Evolutionary conservation across 176 grass and related monocot genomes (phyloP).

Genomic region (Oropetium thomaeum): DNA sequence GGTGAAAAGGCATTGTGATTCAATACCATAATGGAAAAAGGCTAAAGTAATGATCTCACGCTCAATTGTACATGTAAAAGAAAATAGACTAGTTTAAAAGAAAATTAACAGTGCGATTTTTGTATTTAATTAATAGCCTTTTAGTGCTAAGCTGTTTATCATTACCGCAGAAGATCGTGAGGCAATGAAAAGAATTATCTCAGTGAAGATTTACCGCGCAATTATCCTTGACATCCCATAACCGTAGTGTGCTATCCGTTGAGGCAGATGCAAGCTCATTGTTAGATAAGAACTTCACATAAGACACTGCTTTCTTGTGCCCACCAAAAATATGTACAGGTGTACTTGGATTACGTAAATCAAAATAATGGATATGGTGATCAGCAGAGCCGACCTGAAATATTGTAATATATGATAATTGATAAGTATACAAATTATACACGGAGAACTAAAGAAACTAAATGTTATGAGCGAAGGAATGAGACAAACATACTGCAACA

Average conservation of each 20-base stretch:
- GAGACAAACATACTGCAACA: slow-evolving; percentile 75
- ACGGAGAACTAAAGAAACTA: slow-evolving; percentile 6
- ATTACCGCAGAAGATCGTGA: background rate
- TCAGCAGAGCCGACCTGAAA: slow-evolving; percentile 94
- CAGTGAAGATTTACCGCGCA: slow-evolving; percentile 63
- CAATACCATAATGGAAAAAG: background rate
- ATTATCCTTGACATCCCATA: slow-evolving; percentile 98
- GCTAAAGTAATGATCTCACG: background rate
- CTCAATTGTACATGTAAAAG: background rate
- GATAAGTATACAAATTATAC: slow-evolving; percentile 12
- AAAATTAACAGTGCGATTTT: slow-evolving; percentile 12
- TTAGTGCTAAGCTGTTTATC: background rate
- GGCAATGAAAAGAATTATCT: slow-evolving; percentile 1
- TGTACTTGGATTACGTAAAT: slow-evolving; percentile 79
- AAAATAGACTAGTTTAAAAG: background rate
- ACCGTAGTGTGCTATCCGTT: slow-evolving; percentile 90
- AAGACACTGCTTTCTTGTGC: slow-evolving; percentile 96
- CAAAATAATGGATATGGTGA: slow-evolving; percentile 99
- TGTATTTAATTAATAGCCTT: background rate
- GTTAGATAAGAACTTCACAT: slow-evolving; percentile 94
- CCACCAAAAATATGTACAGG: slow-evolving; percentile 83
- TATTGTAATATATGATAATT: slow-evolving; percentile 30
- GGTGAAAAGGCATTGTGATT: slow-evolving; percentile 3
- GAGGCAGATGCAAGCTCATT: slow-evolving; percentile 97
- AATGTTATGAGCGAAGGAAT: slow-evolving; percentile 32